Base-by-base conservation (phyloP, 2,329 filamentous ascomycete genomes). In the Alternaria novae-zelandiae region DNA sequence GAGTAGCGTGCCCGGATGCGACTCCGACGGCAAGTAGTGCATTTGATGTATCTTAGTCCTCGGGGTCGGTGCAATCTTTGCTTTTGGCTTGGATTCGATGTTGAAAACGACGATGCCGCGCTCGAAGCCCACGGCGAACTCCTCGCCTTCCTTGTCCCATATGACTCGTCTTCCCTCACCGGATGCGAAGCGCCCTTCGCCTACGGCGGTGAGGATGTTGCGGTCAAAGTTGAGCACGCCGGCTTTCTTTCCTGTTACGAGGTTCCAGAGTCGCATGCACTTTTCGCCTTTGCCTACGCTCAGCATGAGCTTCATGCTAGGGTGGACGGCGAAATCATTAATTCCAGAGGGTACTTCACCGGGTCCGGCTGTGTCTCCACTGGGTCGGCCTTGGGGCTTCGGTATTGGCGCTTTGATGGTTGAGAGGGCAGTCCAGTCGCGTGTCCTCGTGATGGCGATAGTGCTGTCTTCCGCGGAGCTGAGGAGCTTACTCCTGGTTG, bases 261-360 rank as follows among this genome's bases (percentile, higher is more conserved):
- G 80, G 76, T 99, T 98, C 96, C 96, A 99, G 68, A 98, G 81
- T 68, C 96, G 86, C 92, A 99, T 96, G 75, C 90, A 93, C 68
- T 89, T 90, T 83, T 99, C 96, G 68, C 94, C 94, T 73, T 91
- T 93, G 70, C 93, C 91, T 9, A 98, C 94, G 71, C 89, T 96
- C 64, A 99, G 89, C 92, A 98, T 97, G 54, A 99, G 84, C 82
- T 97, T 98, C 87, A 97, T 93, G 79, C 92, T 96, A 0, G 96
- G 95, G 78, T 99, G 96, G 25, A 99, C 91, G 3, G 95, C 93
- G 79, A 99, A 97, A 78, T 94, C 92, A 78, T 97, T 98, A 70
- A 98, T 89, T 17, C 96, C 96, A n/a, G 90, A 88, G 0, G 94
- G 94, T 25, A 91, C 88, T 51, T 89, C 91, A 17, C 93, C 94